Evolutionary conservation across 2,329 filamentous ascomycete species (phyloP).

Genomic region (Nemania sp.): DNA sequence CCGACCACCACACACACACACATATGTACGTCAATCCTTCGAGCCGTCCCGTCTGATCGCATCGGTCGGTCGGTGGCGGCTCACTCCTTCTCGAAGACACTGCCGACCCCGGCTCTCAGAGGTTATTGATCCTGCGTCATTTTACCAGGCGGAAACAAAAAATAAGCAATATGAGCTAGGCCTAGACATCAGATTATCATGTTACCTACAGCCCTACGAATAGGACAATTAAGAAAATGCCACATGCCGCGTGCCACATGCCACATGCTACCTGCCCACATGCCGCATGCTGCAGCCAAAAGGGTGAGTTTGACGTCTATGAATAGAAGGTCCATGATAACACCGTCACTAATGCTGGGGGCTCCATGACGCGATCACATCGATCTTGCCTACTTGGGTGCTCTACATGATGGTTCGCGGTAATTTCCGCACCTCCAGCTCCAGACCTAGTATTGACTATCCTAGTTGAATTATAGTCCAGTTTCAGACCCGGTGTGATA

Average conservation of each 20-base stretch:
- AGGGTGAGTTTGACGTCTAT: slow-evolving; percentile 19
- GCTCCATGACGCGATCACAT: slow-evolving; percentile 5
- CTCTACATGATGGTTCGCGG: slow-evolving; percentile 8
- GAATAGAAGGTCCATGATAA: slow-evolving; percentile 21
- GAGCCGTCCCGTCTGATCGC: slow-evolving; percentile 13
- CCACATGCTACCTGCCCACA: no score
- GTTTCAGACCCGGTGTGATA: no score
- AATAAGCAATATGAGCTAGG: neutral
- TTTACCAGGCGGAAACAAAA: slow-evolving; percentile 10
- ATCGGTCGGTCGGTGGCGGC: slow-evolving; percentile 3
- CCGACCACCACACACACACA: slow-evolving; percentile 11
- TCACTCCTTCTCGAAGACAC: slow-evolving; percentile 16
- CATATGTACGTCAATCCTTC: slow-evolving; percentile 22
- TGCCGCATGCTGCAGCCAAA: neutral
- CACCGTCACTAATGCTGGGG: neutral
- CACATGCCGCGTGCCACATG: no score
- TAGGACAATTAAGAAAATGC: slow-evolving; percentile 12
- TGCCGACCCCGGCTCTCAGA: slow-evolving; percentile 15
- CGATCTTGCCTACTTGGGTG: no score
- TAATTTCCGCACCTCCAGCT: slow-evolving; percentile 18
- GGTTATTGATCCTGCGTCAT: slow-evolving; percentile 24
- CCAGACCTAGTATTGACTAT: no score
- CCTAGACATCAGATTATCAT: slow-evolving; percentile 1
- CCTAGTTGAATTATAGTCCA: no score
- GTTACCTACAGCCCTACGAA: slow-evolving; percentile 9